phyloP scores from a whole-genome alignment of 208 protist genomes.

The Crithidia acanthocephali region DNA sequence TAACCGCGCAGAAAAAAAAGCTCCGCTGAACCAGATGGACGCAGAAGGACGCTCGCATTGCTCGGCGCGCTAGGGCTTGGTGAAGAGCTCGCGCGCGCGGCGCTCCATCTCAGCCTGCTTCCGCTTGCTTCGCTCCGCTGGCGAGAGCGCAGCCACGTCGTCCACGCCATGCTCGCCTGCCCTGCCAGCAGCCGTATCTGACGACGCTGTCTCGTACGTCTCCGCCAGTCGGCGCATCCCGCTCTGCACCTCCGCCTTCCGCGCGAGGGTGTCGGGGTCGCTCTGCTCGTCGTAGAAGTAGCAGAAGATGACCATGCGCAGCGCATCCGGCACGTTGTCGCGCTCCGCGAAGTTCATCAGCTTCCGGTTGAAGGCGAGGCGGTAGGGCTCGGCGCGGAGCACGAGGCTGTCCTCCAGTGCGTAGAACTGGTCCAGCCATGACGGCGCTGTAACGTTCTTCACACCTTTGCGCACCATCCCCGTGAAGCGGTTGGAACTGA shows the following conservation, averaged over 20 bases:
- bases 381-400: conserved; percentile 6
- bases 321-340: conserved; percentile 54
- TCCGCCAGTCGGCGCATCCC: conserved; percentile 10
- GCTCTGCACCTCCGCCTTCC: conserved; percentile 11
- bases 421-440: conserved; percentile 40
- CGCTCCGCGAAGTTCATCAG: conserved; percentile 43
- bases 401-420: conserved; percentile 32
- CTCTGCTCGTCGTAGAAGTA: conserved; percentile 66
- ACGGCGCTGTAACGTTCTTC: conserved; percentile 28
- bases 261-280: conserved; percentile 29
- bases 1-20: too few relatives aligned
- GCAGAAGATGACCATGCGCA: conserved; percentile 64
- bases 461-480: conserved; percentile 53
- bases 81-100: conserved; percentile 34
- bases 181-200: background rate
- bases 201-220: conserved; percentile 16
- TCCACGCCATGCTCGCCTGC: background rate
- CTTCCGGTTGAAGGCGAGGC: conserved; percentile 28
- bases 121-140: conserved; percentile 28
- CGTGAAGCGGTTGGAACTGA: conserved; percentile 58
- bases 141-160: background rate
- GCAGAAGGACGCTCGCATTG: too few relatives aligned
- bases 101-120: conserved; percentile 42
- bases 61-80: conserved; percentile 5
- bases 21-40: too few relatives aligned